A percentile compares a stretch with the other conserved stretches of the same genome.
Conservation (phyloP, 805 yeast species). For the Metschnikowia koreensis region DNA sequence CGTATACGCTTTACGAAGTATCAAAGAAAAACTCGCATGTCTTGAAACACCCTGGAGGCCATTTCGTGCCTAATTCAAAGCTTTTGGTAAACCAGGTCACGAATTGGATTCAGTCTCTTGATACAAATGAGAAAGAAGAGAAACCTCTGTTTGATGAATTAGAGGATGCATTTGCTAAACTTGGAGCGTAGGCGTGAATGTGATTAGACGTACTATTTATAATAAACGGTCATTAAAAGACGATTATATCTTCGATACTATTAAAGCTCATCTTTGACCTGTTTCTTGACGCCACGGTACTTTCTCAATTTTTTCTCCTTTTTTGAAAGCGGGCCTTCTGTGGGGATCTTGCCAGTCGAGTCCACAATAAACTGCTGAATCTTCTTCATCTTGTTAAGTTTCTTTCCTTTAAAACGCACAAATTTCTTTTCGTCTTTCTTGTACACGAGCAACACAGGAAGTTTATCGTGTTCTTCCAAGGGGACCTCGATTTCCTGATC, state of each 20-base stretch:
- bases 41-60: conserved; percentile 93
- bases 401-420: conserved; percentile 23
- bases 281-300: conserved; percentile 30
- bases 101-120: conserved; percentile 35
- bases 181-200: conserved; percentile 18
- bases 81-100: conserved; percentile 37
- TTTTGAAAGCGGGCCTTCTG: conserved; percentile 39
- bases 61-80: conserved; percentile 89
- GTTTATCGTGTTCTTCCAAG: conserved; percentile 14
- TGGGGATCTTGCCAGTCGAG: conserved; percentile 31
- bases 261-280: conserved; percentile 17
- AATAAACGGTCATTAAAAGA: neutral
- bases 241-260: neutral
- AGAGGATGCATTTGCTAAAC: conserved; percentile 38
- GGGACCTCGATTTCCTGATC: conserved; percentile 24
- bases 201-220: neutral
- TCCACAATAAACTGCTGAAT: conserved; percentile 35
- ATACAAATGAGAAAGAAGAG: conserved; percentile 15
- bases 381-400: conserved; percentile 28
- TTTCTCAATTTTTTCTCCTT: conserved; percentile 30
- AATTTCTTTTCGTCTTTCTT: conserved; percentile 21
- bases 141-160: conserved; percentile 23
- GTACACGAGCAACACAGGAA: conserved; percentile 30
- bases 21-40: conserved; percentile 49
- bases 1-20: conserved; percentile 51